A percentile compares a stretch with the other conserved stretches of the same genome.
phyloP scores from a whole-genome alignment of 2,329 filamentous ascomycete genomes.

The Huntiella abstrusa region DNA sequence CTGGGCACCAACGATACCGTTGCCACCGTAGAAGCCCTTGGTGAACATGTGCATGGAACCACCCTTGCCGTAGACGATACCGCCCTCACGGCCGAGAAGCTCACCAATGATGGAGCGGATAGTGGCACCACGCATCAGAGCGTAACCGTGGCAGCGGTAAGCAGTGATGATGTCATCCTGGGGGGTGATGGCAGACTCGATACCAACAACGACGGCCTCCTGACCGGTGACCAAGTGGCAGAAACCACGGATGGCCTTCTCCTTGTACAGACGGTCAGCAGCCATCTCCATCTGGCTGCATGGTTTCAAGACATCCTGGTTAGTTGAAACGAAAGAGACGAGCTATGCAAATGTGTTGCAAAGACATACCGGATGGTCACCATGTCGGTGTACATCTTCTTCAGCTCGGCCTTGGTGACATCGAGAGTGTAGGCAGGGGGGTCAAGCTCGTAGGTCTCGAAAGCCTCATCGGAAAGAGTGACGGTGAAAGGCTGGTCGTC shows the following conservation, averaged over 20 bases:
- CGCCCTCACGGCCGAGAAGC: constrained; percentile 81
- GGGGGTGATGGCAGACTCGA: constrained; percentile 87
- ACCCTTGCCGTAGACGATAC: constrained; percentile 97
- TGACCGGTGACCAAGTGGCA: constrained; percentile 96
- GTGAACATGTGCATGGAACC: constrained; percentile 99
- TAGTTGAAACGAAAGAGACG: background rate
- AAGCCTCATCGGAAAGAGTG: constrained; percentile 90
- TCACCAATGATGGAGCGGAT: constrained; percentile 91
- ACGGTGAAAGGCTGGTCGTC: constrained; percentile 88
- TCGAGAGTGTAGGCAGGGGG: constrained; percentile 82
- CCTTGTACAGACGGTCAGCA: constrained; percentile 96
- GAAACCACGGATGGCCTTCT: constrained; percentile 99
- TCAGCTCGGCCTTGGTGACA: constrained; percentile 93
- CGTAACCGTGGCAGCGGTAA: constrained; percentile 98
- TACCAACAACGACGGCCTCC: constrained; percentile 91
- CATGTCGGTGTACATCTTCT: constrained; percentile 99
- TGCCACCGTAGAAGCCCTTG: constrained; percentile 93
- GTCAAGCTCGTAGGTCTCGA: constrained; percentile 98
- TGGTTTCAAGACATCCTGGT: background rate
- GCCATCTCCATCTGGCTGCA: constrained; percentile 97
- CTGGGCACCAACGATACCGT: constrained; percentile 97
- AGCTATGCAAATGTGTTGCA: too few species aligned
- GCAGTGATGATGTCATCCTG: constrained; percentile 90
- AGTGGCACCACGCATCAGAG: constrained; percentile 81
- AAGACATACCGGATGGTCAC: constrained; percentile 59